Evolutionary conservation across 192 early-diverging fungal genomes (phyloP).

Genomic region (Coemansia sp.): DNA sequence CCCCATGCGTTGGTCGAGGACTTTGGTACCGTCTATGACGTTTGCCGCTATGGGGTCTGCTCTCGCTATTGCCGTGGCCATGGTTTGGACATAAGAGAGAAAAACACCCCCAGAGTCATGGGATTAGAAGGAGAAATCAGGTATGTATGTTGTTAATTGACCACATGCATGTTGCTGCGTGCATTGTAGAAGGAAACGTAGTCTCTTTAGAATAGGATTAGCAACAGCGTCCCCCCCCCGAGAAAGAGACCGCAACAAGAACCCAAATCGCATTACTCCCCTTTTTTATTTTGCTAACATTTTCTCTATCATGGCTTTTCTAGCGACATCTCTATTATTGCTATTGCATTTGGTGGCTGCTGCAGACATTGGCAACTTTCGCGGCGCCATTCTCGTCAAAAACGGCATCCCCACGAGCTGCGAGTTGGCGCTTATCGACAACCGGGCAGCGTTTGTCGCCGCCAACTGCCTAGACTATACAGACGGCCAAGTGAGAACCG

Average conservation of each 20-base stretch:
- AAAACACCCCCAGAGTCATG: too few species aligned
- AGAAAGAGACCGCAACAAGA: too few species aligned
- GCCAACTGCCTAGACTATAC: conserved; percentile 21
- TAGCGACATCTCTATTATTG: neutral
- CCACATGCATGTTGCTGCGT: too few species aligned
- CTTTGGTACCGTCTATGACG: conserved; percentile 13
- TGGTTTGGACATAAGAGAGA: neutral
- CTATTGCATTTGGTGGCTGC: neutral
- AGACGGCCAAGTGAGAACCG: neutral
- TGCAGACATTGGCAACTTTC: conserved; percentile 13
- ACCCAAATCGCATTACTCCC: too few species aligned
- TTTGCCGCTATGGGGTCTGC: conserved; percentile 13
- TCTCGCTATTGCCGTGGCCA: neutral
- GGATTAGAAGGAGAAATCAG: too few species aligned
- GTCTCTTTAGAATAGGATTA: too few species aligned
- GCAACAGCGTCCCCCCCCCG: too few species aligned
- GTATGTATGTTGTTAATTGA: too few species aligned
- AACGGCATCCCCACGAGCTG: conserved; percentile 27
- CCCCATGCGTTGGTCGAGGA: conserved; percentile 31
- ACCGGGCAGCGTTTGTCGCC: conserved; percentile 21
- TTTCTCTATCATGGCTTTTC: neutral
- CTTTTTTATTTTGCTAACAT: neutral
- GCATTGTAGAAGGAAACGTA: too few species aligned
- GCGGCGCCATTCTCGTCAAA: conserved; percentile 30
- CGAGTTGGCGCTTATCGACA: conserved; percentile 29